Percentiles rank a stretch among this genome's conserved stretches.
Conservation (phyloP, 148 eudicot genomes). For the Pharnaceum exiguum region DNA sequence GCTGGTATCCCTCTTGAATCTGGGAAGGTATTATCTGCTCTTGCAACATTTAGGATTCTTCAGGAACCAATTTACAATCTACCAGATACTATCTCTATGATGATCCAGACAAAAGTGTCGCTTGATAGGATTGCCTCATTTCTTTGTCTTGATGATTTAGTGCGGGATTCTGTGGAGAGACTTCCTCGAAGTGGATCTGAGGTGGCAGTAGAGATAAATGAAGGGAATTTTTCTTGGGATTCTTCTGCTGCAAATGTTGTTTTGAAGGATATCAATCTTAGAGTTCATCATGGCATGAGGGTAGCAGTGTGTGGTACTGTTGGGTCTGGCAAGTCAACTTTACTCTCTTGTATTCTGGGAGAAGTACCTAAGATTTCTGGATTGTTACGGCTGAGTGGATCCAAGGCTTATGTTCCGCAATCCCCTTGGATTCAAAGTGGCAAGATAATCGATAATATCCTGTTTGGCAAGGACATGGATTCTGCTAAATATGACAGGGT, state of each 20-base stretch:
- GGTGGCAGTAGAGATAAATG: constrained; percentile 34
- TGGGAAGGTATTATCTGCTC: constrained; percentile 42
- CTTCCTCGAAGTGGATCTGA: constrained; percentile 29
- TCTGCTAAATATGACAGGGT: constrained; percentile 38
- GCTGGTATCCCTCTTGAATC: constrained; percentile 50
- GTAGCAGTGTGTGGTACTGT: constrained; percentile 65
- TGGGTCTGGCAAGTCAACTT: constrained; percentile 56
- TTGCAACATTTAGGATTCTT: constrained; percentile 39
- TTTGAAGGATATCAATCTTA: constrained; percentile 38
- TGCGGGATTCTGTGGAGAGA: constrained; percentile 29
- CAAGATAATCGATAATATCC: constrained; percentile 43
- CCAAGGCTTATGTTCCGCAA: constrained; percentile 52
- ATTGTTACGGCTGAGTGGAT: constrained; percentile 32
- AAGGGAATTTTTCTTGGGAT: constrained; percentile 55
- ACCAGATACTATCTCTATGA: constrained; percentile 43
- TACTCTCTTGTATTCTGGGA: constrained; percentile 46
- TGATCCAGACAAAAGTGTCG: constrained; percentile 50
- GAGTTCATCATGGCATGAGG: constrained; percentile 40
- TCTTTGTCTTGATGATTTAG: constrained; percentile 40
- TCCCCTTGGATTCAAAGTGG: constrained; percentile 62
- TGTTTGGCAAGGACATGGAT: constrained; percentile 47
- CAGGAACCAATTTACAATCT: constrained; percentile 36
- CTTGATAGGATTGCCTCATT: constrained; percentile 47
- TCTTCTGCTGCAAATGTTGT: constrained; percentile 27
- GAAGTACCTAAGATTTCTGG: constrained; percentile 49